Conservation (phyloP, 1,284 basidiomycete genomes). For the Exobasidium rhododendri region DNA sequence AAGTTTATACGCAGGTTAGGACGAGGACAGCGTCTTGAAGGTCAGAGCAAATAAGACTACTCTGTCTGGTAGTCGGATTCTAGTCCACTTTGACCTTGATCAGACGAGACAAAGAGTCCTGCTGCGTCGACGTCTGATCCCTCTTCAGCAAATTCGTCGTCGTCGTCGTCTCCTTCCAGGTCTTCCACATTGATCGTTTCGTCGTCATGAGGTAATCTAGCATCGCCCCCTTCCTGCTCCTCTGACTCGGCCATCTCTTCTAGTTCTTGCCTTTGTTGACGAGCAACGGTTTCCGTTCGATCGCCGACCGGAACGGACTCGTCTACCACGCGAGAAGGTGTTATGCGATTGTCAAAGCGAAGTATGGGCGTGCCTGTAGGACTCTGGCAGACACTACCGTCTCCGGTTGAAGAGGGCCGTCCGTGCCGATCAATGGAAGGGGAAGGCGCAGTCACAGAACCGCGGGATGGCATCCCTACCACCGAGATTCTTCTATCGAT, state of each 20-base stretch:
- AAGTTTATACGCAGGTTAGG: too few species aligned
- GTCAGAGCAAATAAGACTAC: not conserved
- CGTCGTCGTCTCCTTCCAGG: not conserved
- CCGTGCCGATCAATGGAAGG: not conserved
- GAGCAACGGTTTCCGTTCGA: not conserved
- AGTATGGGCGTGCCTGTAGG: not conserved
- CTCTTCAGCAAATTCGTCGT: too few species aligned
- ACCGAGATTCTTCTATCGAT: not conserved
- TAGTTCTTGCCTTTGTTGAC: not conserved
- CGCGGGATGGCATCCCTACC: conserved; percentile 2
- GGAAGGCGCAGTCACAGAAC: conserved; percentile 16
- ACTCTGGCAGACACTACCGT: not conserved
- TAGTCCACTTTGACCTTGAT: not conserved
- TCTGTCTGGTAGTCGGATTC: not conserved
- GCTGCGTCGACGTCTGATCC: not conserved
- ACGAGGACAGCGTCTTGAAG: not conserved
- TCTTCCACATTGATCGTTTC: not conserved
- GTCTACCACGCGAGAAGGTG: conserved; percentile 15
- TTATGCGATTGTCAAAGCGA: conserved; percentile 10
- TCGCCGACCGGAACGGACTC: conserved; percentile 7
- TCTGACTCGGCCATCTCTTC: not conserved
- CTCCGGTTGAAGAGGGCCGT: not conserved
- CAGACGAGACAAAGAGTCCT: not conserved
- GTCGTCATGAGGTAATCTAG: too few species aligned
- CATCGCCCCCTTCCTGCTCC: not conserved